A percentile compares a stretch with the other conserved stretches of the same genome.
Conservation (phyloP, 78 protist species). For the Dictyostelium citrinum region DNA sequence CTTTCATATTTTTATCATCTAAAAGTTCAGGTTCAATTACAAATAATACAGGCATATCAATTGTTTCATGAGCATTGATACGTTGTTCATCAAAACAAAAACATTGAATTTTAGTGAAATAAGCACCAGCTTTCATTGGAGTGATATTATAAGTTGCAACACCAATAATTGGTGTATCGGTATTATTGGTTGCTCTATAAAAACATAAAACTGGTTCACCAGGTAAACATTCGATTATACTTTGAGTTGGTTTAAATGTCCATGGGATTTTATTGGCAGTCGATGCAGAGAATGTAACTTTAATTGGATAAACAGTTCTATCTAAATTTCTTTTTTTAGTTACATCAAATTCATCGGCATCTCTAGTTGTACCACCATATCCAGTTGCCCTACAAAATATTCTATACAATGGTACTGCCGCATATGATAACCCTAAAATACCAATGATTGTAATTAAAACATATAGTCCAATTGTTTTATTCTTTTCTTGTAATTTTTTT, state of each 20-base stretch:
- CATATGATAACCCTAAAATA: constrained; percentile 77
- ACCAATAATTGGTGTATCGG: constrained; percentile 88
- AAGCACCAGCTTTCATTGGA: constrained; percentile 84
- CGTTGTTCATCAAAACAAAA: constrained; percentile 96
- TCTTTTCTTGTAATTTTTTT: constrained; percentile 50
- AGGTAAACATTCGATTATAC: constrained; percentile 48
- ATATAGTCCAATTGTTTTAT: constrained; percentile 49
- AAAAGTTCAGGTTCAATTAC: constrained; percentile 92
- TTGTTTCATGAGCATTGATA: constrained; percentile 90
- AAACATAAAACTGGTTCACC: constrained; percentile 71
- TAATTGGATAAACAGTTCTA: constrained; percentile 48
- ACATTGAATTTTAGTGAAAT: constrained; percentile 96
- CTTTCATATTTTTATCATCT: constrained; percentile 73
- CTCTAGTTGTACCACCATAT: constrained; percentile 88
- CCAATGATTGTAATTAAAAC: constrained; percentile 47
- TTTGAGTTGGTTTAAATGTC: constrained; percentile 68
- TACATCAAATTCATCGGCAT: constrained; percentile 1
- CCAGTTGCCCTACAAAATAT: constrained; percentile 90
- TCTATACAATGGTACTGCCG: constrained; percentile 93
- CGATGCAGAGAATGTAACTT: constrained; percentile 63
- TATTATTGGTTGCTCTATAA: constrained; percentile 85
- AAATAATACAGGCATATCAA: constrained; percentile 98
- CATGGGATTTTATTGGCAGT: constrained; percentile 72
- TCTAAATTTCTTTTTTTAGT: constrained; percentile 43
- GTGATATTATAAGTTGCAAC: constrained; percentile 90